Conservation (phyloP, 768 basidiomycete genomes). For the Tylopilus sp. region DNA sequence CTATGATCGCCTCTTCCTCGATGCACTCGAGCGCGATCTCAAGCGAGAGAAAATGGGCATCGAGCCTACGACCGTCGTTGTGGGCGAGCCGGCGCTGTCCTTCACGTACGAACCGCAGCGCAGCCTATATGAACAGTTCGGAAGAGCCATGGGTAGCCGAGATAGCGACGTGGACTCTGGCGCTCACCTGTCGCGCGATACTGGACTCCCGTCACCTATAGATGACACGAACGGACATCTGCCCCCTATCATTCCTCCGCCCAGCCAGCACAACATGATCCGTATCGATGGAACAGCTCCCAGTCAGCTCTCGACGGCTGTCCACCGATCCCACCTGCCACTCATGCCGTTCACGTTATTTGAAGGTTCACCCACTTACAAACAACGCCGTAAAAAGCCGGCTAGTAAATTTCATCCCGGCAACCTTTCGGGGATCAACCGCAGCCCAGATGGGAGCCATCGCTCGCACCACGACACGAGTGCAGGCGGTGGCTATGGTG, state of each 20-base stretch:
- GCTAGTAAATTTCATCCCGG: conserved; percentile 34
- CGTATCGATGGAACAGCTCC: conserved; percentile 26
- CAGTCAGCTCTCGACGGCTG: conserved; percentile 13
- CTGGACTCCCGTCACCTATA: conserved; percentile 3
- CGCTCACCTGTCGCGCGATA: conserved; percentile 31
- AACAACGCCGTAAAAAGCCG: conserved; percentile 80
- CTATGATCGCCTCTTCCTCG: too few species aligned
- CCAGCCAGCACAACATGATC: conserved; percentile 15
- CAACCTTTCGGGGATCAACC: conserved; percentile 28
- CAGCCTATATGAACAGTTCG: conserved; percentile 88
- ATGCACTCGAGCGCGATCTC: conserved; percentile 92
- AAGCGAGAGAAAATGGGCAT: conserved; percentile 92
- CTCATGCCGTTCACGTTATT: conserved; percentile 73
- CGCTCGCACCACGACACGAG: conserved; percentile 12
- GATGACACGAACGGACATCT: conserved; percentile 16
- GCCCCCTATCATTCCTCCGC: conserved; percentile 5
- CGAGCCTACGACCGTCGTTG: conserved; percentile 75
- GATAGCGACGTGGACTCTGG: conserved; percentile 36
- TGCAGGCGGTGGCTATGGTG: conserved; percentile 28
- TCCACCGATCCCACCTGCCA: conserved; percentile 28
- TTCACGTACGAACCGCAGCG: conserved; percentile 87
- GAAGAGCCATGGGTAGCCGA: conserved; percentile 35
- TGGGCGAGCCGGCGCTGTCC: conserved; percentile 81
- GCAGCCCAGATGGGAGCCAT: conserved; percentile 20
- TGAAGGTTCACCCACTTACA: conserved; percentile 84